Conservation (phyloP, 2,329 filamentous ascomycete species). For the Tolypocladium pustulatum region DNA sequence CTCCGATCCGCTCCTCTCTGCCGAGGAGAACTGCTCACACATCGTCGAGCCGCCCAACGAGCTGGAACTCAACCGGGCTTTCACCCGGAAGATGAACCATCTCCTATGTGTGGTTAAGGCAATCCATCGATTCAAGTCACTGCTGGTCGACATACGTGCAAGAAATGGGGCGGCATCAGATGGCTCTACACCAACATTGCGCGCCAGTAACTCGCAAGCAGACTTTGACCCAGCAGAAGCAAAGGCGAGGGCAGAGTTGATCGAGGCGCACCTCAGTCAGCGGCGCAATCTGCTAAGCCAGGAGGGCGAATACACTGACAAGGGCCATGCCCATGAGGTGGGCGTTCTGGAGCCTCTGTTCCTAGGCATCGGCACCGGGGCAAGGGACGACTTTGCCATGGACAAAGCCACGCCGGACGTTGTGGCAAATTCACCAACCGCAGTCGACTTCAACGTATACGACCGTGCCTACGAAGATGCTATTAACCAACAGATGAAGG, state of each 20-base stretch:
- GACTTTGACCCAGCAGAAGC: constrained; percentile 16
- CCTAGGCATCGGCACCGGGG: constrained; percentile 66
- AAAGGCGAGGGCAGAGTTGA: constrained; percentile 33
- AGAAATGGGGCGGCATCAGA: constrained; percentile 8
- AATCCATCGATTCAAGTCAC: constrained; percentile 74
- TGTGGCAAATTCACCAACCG: constrained; percentile 76
- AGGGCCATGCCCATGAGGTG: constrained; percentile 44
- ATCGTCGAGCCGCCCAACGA: constrained; percentile 77
- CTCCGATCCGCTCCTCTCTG: constrained; percentile 64
- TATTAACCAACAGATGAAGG: constrained; percentile 63
- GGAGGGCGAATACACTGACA: constrained; percentile 30
- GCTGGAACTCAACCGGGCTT: constrained; percentile 80
- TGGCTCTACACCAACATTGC: not conserved
- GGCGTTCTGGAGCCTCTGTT: constrained; percentile 53
- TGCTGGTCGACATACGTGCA: constrained; percentile 35
- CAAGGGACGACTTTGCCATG: constrained; percentile 33
- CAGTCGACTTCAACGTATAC: constrained; percentile 80
- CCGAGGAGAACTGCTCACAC: constrained; percentile 77
- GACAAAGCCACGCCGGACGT: constrained; percentile 32
- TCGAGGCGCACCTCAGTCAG: constrained; percentile 36
- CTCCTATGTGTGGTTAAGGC: constrained; percentile 86
- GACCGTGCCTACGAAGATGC: constrained; percentile 70
- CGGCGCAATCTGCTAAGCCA: constrained; percentile 29
- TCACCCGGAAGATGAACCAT: constrained; percentile 81
- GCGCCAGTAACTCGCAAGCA: constrained; percentile 2